phyloP scores from a whole-genome alignment of 441 rosid genomes.

The Aquilaria agallochum region DNA sequence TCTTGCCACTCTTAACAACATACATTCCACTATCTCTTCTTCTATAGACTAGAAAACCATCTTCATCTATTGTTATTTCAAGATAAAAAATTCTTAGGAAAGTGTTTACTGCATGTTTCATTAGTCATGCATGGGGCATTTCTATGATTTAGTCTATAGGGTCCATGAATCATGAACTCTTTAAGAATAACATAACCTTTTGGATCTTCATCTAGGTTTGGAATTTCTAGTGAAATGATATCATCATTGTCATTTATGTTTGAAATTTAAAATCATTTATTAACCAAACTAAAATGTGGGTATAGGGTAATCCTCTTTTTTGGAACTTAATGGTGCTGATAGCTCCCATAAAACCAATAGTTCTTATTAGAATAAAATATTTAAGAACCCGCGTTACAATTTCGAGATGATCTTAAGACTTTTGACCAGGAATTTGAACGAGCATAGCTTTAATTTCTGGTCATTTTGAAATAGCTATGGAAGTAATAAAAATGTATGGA shows the following conservation, averaged over 20 bases:
- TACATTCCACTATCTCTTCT: background rate
- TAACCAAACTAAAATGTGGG: background rate
- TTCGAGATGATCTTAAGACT: background rate
- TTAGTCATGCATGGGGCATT: background rate
- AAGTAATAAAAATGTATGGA: too few relatives aligned
- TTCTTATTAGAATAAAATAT: background rate
- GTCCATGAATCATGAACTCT: background rate
- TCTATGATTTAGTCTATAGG: background rate
- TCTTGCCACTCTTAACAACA: background rate
- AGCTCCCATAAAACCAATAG: background rate
- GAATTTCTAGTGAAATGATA: background rate
- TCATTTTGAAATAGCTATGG: too few relatives aligned
- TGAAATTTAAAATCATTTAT: background rate
- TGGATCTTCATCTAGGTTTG: background rate
- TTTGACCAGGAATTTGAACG: background rate
- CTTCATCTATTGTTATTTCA: background rate
- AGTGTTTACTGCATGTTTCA: background rate
- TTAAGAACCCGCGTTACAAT: background rate
- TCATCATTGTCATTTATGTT: background rate
- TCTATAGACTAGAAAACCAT: slow-evolving; percentile 9
- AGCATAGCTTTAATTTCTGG: too few relatives aligned
- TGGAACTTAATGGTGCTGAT: background rate
- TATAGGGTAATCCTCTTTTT: background rate
- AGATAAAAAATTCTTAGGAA: background rate
- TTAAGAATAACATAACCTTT: background rate